A percentile compares a stretch with the other conserved stretches of the same genome.
Conservation (phyloP, 1,284 basidiomycete species). For the Cryptococcus hybrid region DNA sequence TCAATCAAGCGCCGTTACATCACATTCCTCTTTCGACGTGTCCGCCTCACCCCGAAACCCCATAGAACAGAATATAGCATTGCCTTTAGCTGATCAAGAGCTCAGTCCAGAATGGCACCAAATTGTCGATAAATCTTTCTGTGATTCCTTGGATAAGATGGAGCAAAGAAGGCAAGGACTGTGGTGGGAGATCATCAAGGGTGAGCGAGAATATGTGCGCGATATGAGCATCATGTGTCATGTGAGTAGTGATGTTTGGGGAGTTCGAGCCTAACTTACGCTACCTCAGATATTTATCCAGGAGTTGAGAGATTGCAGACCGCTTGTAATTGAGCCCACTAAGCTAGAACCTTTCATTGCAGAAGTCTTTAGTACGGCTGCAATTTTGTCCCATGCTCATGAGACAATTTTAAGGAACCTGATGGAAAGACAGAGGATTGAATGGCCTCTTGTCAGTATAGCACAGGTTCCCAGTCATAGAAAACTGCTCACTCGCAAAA, state of each 20-base stretch:
- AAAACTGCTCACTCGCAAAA: background rate
- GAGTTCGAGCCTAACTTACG: background rate
- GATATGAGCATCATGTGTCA: slow-evolving; percentile 68
- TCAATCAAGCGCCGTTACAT: slow-evolving; percentile 18
- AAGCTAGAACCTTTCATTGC: slow-evolving; percentile 60
- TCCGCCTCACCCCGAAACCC: background rate
- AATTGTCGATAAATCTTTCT: slow-evolving; percentile 65
- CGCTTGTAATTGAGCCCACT: slow-evolving; percentile 58
- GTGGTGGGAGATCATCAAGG: slow-evolving; percentile 76
- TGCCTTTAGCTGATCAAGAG: slow-evolving; percentile 1
- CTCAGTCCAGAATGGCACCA: slow-evolving; percentile 64
- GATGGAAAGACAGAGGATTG: slow-evolving; percentile 68
- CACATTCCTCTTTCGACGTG: background rate
- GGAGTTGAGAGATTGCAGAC: slow-evolving; percentile 57
- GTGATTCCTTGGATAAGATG: slow-evolving; percentile 63
- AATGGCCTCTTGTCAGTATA: slow-evolving; percentile 63
- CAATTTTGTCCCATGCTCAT: slow-evolving; percentile 63
- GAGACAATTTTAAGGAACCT: slow-evolving; percentile 63
- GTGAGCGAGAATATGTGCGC: slow-evolving; percentile 72
- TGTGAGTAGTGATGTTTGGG: slow-evolving; percentile 47
- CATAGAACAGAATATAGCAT: background rate
- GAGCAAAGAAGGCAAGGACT: slow-evolving; percentile 77
- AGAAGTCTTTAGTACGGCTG: slow-evolving; percentile 72
- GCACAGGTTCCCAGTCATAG: background rate
- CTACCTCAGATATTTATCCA: slow-evolving; percentile 63